Evolutionary conservation across 1,139 yeast species (phyloP), one percentile per base, ranked within the genome.

Genomic region (Blastobotrys capitulatus): DNA sequence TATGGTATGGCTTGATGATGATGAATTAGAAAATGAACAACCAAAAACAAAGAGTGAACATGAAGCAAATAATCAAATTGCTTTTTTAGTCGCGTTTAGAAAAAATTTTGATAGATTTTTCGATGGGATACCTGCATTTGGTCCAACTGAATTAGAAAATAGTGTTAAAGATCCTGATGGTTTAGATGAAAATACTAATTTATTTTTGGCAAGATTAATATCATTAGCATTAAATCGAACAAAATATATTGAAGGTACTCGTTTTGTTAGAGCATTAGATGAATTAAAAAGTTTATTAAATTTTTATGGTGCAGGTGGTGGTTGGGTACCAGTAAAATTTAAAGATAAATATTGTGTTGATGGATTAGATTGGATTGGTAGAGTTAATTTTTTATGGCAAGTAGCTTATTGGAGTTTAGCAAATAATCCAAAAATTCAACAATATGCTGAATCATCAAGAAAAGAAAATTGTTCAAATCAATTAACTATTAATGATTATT

Each of bases 101-200:
- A 57, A 63, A 3, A 59, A 62, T 27, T 71, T 71, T 52, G 50
- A 61, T 22, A 59, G 60, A 6, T 53, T 65, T 15, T 70, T 69
- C 49, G 57, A 54, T 8, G 73, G 67, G 18, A 56, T 66, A 15
- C 63, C 63, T 3, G 59, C 62, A 8, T 57, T 69, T 37, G 68
- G 70, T 2, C 75, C 74, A 12, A 72, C 68, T 52, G 74, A 71
- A 44, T 51, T 72, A 26, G 74, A 71, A 50, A 60, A 57, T 29
- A 74, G 73, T 8, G 50, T 69, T 7, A 52, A 55, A 15, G 47
- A 46, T 13, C 51, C 56, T 4, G 59, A 54, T 5, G 57, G 55
- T 8, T 57, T 69, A n/a, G 53, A 62, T 1, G 52, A 55, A 10
- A 59, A 53, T 6, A 63, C 69, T 8, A 71, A 69, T 50, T 50